Percentiles rank a stretch among this genome's conserved stretches.
Conservation (phyloP, 2,329 filamentous ascomycete species). For the Fusarium sp. region DNA sequence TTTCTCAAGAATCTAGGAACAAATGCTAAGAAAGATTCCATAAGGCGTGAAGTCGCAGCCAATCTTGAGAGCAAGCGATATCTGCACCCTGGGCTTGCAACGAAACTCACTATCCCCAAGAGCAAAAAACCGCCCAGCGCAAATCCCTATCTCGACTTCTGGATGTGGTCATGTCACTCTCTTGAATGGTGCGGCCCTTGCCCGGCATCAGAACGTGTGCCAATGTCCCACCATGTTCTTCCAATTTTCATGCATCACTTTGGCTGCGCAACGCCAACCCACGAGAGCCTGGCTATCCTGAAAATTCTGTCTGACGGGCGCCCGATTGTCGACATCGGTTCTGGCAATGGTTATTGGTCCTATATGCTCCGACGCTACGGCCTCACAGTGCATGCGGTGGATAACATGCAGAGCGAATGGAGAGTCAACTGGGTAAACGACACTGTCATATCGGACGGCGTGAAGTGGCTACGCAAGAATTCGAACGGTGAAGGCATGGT, state of each 20-base stretch:
- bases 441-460: slow-evolving; percentile 69
- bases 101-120: slow-evolving; percentile 55
- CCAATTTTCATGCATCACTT: slow-evolving; percentile 83
- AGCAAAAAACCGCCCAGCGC: slow-evolving; percentile 53
- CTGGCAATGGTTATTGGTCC: slow-evolving; percentile 79
- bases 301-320: slow-evolving; percentile 61
- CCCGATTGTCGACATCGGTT: slow-evolving; percentile 71
- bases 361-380: slow-evolving; percentile 71
- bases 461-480: slow-evolving; percentile 62
- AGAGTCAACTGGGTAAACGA: slow-evolving; percentile 73
- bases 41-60: slow-evolving; percentile 63
- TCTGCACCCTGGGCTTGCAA: slow-evolving; percentile 54
- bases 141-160: slow-evolving; percentile 75
- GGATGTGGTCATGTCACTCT: slow-evolving; percentile 69
- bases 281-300: slow-evolving; percentile 70
- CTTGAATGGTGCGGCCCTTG: slow-evolving; percentile 73
- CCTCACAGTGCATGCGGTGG: slow-evolving; percentile 65
- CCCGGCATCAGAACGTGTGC: slow-evolving; percentile 58
- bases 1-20: slow-evolving; percentile 69
- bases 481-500: slow-evolving; percentile 62
- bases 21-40: slow-evolving; percentile 70
- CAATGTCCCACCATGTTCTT: slow-evolving; percentile 71
- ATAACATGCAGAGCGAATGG: slow-evolving; percentile 74
- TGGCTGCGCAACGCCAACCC: slow-evolving; percentile 74
- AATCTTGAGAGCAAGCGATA: slow-evolving; percentile 64